These are phyloP conservation scores for Sporothrix brunneoviolacea DNA, from an alignment of 2,329 filamentous ascomycete genomes.

Conservation along the genomic window DNA sequence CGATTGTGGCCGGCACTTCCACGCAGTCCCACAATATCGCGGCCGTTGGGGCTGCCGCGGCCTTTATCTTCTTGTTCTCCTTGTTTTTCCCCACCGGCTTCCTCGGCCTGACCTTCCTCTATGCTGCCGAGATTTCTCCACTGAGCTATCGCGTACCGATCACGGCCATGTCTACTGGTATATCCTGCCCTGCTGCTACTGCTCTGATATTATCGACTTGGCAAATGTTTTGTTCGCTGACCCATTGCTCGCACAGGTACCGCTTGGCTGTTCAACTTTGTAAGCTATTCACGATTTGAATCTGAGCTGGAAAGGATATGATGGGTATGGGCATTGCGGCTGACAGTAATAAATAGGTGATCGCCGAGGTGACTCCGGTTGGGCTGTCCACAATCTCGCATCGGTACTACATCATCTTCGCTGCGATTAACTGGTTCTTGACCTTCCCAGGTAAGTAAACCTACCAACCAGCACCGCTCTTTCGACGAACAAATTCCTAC, in stretches of 20 bases:
- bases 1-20: neutral
- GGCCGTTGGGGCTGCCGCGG: neutral
- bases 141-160: neutral
- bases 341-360: neutral
- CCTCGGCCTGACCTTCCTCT: neutral
- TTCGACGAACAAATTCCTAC: too few relatives aligned
- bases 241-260: neutral
- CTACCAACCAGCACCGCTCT: too few relatives aligned
- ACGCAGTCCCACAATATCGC: neutral
- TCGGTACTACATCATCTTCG: slow-evolving; percentile 2
- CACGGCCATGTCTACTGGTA: neutral
- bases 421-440: slow-evolving; percentile 4
- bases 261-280: slow-evolving; percentile 3
- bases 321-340: too few relatives aligned
- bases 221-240: too few relatives aligned
- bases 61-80: neutral
- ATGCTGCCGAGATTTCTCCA: neutral
- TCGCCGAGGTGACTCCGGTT: slow-evolving; percentile 1
- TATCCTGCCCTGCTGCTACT: too few relatives aligned
- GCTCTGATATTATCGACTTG: too few relatives aligned
- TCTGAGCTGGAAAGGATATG: too few relatives aligned
- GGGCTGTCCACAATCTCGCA: slow-evolving; percentile 2
- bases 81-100: neutral
- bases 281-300: too few relatives aligned
- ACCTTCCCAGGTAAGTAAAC: neutral